Evolutionary conservation across 1,139 yeast genomes (phyloP).

Genomic region (Magnusiomyces starmeri): DNA sequence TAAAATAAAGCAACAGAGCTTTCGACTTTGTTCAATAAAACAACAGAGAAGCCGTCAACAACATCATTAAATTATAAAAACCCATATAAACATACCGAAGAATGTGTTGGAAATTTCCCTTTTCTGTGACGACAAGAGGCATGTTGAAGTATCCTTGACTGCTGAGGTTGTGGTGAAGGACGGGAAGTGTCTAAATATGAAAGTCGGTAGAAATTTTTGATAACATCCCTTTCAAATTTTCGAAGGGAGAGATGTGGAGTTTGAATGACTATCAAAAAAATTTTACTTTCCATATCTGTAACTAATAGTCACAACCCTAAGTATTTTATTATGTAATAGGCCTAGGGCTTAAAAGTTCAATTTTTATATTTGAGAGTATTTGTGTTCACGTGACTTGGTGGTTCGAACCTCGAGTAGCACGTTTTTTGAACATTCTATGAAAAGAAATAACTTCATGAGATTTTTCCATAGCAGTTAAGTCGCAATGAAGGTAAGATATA

Average conservation of each 20-base stretch:
- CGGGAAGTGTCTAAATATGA: background rate
- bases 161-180: constrained; percentile 17
- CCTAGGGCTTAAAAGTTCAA: no score
- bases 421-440: no score
- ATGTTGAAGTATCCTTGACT: constrained; percentile 39
- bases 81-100: constrained; percentile 70
- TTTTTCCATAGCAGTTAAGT: no score
- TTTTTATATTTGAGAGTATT: no score
- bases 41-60: background rate
- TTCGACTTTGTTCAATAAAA: background rate
- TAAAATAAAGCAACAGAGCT: no score
- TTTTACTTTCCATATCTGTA: constrained; percentile 6
- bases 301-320: constrained; percentile 12
- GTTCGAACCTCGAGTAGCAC: no score
- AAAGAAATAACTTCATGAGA: no score
- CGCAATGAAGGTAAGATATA: constrained; percentile 12
- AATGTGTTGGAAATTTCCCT: constrained; percentile 99
- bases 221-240: background rate
- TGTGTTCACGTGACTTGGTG: no score
- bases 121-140: constrained; percentile 98
- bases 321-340: constrained; percentile 2
- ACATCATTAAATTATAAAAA: background rate
- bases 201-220: constrained; percentile 5
- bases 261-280: background rate
- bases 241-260: background rate